phyloP scores from a whole-genome alignment of 177 flowering plant genomes.

The Vitis hybrid region DNA sequence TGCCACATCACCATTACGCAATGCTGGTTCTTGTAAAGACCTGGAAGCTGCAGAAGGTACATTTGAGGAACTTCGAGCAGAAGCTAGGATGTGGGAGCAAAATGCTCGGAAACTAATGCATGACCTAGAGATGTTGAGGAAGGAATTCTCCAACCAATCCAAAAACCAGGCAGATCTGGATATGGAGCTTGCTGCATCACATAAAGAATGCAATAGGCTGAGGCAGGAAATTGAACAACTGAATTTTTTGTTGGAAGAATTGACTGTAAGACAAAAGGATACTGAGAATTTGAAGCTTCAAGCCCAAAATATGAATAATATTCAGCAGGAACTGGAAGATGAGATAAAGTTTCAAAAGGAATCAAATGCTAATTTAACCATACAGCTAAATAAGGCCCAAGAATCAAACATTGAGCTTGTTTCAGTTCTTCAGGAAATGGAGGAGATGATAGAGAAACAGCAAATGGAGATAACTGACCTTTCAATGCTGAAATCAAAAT shows the following conservation, averaged over 20 bases:
- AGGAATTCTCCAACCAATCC: slow-evolving; percentile 15
- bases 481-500: not conserved
- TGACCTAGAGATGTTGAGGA: slow-evolving; percentile 14
- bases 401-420: slow-evolving; percentile 27
- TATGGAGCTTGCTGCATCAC: slow-evolving; percentile 20
- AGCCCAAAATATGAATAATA: slow-evolving; percentile 1
- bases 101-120: slow-evolving; percentile 17
- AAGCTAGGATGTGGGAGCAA: slow-evolving; percentile 28
- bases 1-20: slow-evolving; percentile 9
- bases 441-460: slow-evolving; percentile 22
- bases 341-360: slow-evolving; percentile 23
- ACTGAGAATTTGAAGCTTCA: slow-evolving; percentile 11
- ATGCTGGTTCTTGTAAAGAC: slow-evolving; percentile 12
- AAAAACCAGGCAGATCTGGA: slow-evolving; percentile 11
- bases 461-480: slow-evolving; percentile 12
- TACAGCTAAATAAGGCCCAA: slow-evolving; percentile 22
- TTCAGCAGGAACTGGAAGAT: slow-evolving; percentile 20
- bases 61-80: slow-evolving; percentile 17
- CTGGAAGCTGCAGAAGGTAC: slow-evolving; percentile 17
- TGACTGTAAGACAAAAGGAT: not conserved
- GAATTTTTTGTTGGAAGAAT: slow-evolving; percentile 16
- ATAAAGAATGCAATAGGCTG: slow-evolving; percentile 13
- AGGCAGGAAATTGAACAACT: slow-evolving; percentile 17
- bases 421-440: slow-evolving; percentile 29
- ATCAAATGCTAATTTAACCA: slow-evolving; percentile 8